Percentiles rank a stretch among this genome's conserved stretches.
Conservation (phyloP, 2,329 filamentous ascomycete species). For the Cryphonectria carpinicola region DNA sequence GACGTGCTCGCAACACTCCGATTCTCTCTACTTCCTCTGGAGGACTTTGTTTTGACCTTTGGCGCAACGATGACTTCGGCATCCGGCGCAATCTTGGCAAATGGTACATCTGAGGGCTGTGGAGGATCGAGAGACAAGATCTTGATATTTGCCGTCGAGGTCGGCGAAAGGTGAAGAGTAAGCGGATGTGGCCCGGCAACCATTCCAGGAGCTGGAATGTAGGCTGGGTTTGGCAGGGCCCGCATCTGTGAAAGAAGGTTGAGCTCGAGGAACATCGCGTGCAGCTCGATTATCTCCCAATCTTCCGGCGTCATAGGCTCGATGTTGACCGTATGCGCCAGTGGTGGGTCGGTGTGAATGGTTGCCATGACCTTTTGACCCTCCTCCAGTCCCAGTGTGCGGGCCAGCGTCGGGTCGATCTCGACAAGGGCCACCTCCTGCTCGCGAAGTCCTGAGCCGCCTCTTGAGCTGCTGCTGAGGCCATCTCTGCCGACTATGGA, state of each 20-base stretch:
- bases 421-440: conserved; percentile 81
- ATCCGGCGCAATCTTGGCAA: conserved; percentile 91
- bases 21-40: conserved; percentile 71
- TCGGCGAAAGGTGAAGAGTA: conserved; percentile 91
- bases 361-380: conserved; percentile 75
- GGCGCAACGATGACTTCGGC: conserved; percentile 97
- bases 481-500: conserved; percentile 77
- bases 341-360: conserved; percentile 86
- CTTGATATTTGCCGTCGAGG: conserved; percentile 90
- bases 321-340: conserved; percentile 94
- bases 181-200: conserved; percentile 72
- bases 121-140: conserved; percentile 82
- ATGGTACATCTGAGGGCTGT: conserved; percentile 68
- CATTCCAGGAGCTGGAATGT: conserved; percentile 54
- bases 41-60: conserved; percentile 76
- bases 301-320: conserved; percentile 94
- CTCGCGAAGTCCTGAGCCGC: conserved; percentile 63
- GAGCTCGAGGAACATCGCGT: conserved; percentile 92
- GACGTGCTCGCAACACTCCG: conserved; percentile 81
- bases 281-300: conserved; percentile 98
- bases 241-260: conserved; percentile 93
- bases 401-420: conserved; percentile 83
- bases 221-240: conserved; percentile 84
- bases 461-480: conserved; percentile 62
- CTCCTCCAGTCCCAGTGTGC: conserved; percentile 75